Conservation (phyloP, 116 monocot genomes). For the Zostera marina region DNA sequence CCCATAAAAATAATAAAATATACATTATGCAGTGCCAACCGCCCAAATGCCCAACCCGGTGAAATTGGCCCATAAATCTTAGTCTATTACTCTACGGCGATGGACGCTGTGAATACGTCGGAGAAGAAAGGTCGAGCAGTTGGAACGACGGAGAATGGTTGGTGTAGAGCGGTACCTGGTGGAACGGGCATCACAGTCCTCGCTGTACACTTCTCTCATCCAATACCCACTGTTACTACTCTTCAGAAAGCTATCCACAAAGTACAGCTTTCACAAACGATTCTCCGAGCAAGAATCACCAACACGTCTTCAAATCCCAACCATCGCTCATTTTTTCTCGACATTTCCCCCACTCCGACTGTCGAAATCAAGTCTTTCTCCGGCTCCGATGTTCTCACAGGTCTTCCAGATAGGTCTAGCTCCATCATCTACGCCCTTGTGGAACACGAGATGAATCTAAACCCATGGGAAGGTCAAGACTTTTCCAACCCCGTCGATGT, state of each 20-base stretch:
- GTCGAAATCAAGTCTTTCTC: conserved; percentile 14
- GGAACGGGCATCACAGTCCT: conserved; percentile 68
- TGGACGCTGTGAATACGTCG: not conserved
- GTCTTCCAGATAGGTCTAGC: not conserved
- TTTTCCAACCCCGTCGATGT: conserved; percentile 7
- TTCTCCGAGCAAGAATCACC: conserved; percentile 31
- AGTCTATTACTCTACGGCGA: not conserved
- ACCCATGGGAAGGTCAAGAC: conserved; percentile 37
- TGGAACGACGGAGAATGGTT: conserved; percentile 67
- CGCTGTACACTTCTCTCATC: conserved; percentile 28
- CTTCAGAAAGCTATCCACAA: conserved; percentile 16
- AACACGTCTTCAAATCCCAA: conserved; percentile 2
- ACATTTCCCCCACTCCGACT: conserved; percentile 18
- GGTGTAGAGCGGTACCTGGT: conserved; percentile 50
- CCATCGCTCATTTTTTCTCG: conserved; percentile 11
- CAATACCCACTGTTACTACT: conserved; percentile 1
- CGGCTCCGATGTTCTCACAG: conserved; percentile 7
- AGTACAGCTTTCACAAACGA: conserved; percentile 22
- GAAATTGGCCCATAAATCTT: not conserved
- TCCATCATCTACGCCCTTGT: conserved; percentile 28
- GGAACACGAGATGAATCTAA: conserved; percentile 65
- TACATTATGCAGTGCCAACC: too few relatives aligned
- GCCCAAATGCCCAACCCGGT: not conserved
- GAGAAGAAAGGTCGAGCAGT: conserved; percentile 16
- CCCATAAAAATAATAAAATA: too few relatives aligned